Base-by-base conservation (phyloP, 2,329 filamentous ascomycete genomes). In the Dothistroma septosporum region DNA sequence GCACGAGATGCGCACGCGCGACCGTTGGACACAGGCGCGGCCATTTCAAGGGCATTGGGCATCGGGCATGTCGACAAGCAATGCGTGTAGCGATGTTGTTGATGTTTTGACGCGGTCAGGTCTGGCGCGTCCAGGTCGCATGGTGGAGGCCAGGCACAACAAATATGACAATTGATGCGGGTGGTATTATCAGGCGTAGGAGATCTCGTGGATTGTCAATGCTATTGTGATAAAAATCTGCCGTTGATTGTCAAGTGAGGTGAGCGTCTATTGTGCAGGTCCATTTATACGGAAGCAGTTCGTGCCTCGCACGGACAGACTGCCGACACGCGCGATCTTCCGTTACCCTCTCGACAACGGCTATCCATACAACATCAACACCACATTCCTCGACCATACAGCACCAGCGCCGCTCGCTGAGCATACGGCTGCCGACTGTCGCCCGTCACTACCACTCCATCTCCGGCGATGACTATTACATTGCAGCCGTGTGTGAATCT, bases 401-500 rank as follows among this genome's bases (percentile, higher is more conserved):
- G 21, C 52, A 54, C 32, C 41, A 19, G 14, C 41, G n/a, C 41
- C 41, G n/a, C 41, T 19, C 41, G 41, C 41, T 19, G 41, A 8
- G 14, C 41, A 8, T n/a, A n/a, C n/a, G n/a, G 2, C 4, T 28
- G 28, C 8, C 31, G 19, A 19, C 31, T 19, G 12, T 19, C 24
- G 33, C 33, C 31, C 28, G 4, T 53, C 31, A 28, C 11, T 50
- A 10, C 14, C 21, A 50, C 21, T 50, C 2, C 12, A 50, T 31
- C 16, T 16, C 21, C 16, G 55, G 53, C 58, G 31, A 60, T 60
- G 58, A 16, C 12, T n/a, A 11, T 11, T 32, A 28, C 58, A 53
- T 60, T 60, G 58, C 58, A 24, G 44, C 53, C 5, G 14, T 47
- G 22, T 32, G 50, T 55, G 57, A 37, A 41, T 28, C 14, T 33